Percentiles rank a stretch among this genome's conserved stretches.
Conservation (phyloP, 306 rosid species). For the Cyamopsis tetragonoloba region DNA sequence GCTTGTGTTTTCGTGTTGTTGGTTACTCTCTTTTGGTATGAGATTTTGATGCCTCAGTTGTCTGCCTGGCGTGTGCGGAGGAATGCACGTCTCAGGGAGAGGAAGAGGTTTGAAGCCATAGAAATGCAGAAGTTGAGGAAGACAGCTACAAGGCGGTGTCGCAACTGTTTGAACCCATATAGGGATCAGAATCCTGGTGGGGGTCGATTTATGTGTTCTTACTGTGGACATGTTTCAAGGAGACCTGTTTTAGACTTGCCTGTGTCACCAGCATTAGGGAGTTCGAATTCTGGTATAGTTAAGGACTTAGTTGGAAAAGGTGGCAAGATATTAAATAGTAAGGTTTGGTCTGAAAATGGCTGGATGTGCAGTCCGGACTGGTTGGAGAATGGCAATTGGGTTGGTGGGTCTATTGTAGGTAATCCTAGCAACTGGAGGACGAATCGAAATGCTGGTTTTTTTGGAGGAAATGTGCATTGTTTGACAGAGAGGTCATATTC, state of each 20-base stretch:
- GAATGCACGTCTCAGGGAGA: constrained; percentile 79
- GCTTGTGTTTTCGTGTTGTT: constrained; percentile 93
- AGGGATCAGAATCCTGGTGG: constrained; percentile 99
- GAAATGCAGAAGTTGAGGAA: constrained; percentile 91
- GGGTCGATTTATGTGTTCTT: constrained; percentile 94
- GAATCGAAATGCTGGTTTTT: constrained; percentile 51
- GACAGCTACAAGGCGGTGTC: constrained; percentile 81
- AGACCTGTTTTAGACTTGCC: constrained; percentile 95
- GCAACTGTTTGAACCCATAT: constrained; percentile 87
- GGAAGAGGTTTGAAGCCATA: constrained; percentile 82
- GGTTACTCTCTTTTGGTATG: constrained; percentile 97
- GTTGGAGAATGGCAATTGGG: constrained; percentile 88
- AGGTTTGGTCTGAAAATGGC: constrained; percentile 89
- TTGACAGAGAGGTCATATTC: constrained; percentile 81
- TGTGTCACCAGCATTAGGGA: constrained; percentile 62
- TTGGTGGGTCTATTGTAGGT: constrained; percentile 55
- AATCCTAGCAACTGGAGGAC: constrained; percentile 65
- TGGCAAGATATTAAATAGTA: constrained; percentile 82
- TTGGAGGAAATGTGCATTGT: constrained; percentile 81
- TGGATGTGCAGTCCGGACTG: constrained; percentile 91
- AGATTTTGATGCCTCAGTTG: constrained; percentile 97
- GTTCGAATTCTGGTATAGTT: constrained; percentile 62
- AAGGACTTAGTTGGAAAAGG: constrained; percentile 85
- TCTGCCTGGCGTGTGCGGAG: constrained; percentile 90
- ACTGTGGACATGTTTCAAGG: constrained; percentile 91